Evolutionary conservation across 2,329 filamentous ascomycete genomes (phyloP).

Genomic region (Claviceps pusilla): DNA sequence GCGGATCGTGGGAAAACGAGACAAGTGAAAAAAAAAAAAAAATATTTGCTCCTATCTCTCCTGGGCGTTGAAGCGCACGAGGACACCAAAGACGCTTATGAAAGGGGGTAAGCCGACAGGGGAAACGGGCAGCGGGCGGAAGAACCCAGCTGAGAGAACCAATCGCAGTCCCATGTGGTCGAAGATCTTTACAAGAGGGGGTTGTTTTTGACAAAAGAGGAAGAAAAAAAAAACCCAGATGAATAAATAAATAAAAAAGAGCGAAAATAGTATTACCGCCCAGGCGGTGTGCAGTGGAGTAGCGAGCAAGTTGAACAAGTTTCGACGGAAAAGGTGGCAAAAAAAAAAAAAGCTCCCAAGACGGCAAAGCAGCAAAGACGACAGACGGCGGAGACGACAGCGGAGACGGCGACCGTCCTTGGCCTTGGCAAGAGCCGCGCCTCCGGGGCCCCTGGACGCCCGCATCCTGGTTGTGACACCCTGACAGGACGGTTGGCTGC

Average conservation of each 20-base stretch:
- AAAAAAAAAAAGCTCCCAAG: background rate
- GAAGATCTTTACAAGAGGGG: too few relatives aligned
- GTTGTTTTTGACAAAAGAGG: background rate
- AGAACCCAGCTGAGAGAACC: background rate
- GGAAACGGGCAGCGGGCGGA: background rate
- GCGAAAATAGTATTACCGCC: background rate
- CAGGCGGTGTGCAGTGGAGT: background rate
- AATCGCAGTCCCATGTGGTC: too few relatives aligned
- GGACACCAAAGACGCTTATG: background rate
- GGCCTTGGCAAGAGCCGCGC: background rate
- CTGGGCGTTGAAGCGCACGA: background rate
- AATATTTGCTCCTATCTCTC: background rate
- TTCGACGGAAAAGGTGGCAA: background rate
- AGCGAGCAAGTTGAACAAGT: background rate
- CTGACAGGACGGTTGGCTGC: too few relatives aligned
- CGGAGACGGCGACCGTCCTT: too few relatives aligned
- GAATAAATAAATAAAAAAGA: background rate
- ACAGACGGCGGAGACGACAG: too few relatives aligned
- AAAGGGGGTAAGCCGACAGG: background rate
- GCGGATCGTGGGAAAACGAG: background rate
- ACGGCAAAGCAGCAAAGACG: too few relatives aligned
- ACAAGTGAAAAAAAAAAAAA: background rate
- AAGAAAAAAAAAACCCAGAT: background rate
- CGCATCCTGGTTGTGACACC: too few relatives aligned
- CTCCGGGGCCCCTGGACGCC: too few relatives aligned